phyloP scores from a whole-genome alignment of 2,329 filamentous ascomycete genomes.

The Rachicladosporium sp. region DNA sequence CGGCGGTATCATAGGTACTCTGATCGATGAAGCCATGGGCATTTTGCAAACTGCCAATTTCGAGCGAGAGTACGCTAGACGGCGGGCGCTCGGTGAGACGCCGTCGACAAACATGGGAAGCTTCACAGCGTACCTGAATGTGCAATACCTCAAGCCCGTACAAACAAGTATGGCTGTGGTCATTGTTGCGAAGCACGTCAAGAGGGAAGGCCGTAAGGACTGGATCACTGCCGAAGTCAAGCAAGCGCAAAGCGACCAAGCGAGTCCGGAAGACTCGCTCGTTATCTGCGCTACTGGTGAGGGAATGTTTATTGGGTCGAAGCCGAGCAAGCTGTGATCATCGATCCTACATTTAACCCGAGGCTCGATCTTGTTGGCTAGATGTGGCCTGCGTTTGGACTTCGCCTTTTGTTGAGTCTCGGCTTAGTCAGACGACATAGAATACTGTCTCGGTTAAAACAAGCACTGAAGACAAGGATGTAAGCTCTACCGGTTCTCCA shows the following conservation, averaged over 20 bases:
- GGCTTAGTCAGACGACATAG: too few species aligned
- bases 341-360: too few species aligned
- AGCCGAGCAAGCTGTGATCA: constrained; percentile 10
- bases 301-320: constrained; percentile 37
- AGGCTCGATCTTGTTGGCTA: too few species aligned
- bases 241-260: constrained; percentile 12
- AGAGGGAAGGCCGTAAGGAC: constrained; percentile 42
- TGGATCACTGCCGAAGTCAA: constrained; percentile 37
- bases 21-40: constrained; percentile 49
- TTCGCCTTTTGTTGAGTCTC: too few species aligned
- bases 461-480: too few species aligned
- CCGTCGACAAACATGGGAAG: constrained; percentile 16
- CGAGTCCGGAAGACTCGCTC: constrained; percentile 33
- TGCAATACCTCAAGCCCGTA: constrained; percentile 42
- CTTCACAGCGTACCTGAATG: constrained; percentile 45
- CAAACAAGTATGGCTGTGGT: constrained; percentile 38
- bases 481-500: too few species aligned
- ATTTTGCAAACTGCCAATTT: constrained; percentile 35
- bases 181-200: constrained; percentile 29
- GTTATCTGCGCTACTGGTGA: constrained; percentile 40
- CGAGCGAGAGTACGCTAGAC: constrained; percentile 13
- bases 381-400: too few species aligned
- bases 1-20: constrained; percentile 44
- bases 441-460: too few species aligned
- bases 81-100: constrained; percentile 13